A percentile compares a stretch with the other conserved stretches of the same genome.
These are phyloP conservation scores for Suhomyces sp. DNA, from an alignment of 805 yeast species.

Conservation along the genomic window DNA sequence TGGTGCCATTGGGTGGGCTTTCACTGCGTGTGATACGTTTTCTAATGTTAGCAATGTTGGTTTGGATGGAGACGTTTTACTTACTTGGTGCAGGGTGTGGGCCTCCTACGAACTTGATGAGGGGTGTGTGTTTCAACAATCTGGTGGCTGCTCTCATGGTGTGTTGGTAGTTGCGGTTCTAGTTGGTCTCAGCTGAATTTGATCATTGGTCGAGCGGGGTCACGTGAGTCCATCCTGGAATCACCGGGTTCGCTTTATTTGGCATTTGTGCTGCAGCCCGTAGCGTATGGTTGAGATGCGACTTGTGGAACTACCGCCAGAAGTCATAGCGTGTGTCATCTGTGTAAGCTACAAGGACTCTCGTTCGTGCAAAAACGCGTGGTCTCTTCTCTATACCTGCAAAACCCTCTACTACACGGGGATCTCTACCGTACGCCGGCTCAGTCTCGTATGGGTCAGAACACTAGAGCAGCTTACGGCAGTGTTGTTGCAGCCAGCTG, in stretches of 20 bases:
- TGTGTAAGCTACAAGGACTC: neutral
- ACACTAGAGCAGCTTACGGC: neutral
- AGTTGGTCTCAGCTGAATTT: neutral
- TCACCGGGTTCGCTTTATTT: neutral
- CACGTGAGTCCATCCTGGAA: neutral
- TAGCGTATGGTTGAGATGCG: neutral
- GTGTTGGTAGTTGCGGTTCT: neutral
- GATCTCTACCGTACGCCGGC: neutral
- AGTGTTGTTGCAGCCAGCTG: neutral
- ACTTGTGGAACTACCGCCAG: neutral
- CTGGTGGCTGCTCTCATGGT: slow-evolving; percentile 33
- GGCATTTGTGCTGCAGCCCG: neutral
- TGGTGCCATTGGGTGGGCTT: slow-evolving; percentile 43
- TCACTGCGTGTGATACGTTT: slow-evolving; percentile 17
- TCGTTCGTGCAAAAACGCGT: neutral
- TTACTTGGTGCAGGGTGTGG: slow-evolving; percentile 54
- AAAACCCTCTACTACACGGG: neutral
- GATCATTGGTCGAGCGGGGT: neutral
- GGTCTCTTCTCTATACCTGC: neutral
- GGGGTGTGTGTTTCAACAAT: slow-evolving; percentile 52
- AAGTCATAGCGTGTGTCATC: neutral
- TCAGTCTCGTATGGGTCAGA: neutral
- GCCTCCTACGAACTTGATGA: slow-evolving; percentile 85
- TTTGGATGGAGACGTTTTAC: slow-evolving; percentile 17
- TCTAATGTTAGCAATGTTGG: slow-evolving; percentile 9